phyloP scores from a whole-genome alignment of 768 basidiomycete species.

The Termitomyces sp. region DNA sequence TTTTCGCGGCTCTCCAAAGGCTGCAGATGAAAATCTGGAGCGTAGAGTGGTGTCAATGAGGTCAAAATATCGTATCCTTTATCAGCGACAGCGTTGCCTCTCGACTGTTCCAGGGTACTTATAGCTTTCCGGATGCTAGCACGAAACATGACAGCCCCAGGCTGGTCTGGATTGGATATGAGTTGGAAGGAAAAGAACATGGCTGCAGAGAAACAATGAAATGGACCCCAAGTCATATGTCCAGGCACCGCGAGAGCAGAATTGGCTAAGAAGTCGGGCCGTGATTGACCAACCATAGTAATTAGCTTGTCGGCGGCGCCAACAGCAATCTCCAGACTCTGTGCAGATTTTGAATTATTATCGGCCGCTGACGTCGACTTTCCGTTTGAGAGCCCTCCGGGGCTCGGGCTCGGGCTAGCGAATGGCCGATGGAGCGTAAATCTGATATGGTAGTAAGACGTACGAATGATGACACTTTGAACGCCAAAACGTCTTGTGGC shows the following conservation, averaged over 20 bases:
- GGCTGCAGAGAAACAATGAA: conserved; percentile 80
- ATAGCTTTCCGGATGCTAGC: conserved; percentile 68
- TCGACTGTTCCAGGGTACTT: conserved; percentile 56
- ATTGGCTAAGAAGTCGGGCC: conserved; percentile 70
- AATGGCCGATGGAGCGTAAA: conserved; percentile 82
- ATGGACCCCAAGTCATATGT: conserved; percentile 80
- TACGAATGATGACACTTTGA: conserved; percentile 75
- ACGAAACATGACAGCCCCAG: conserved; percentile 71
- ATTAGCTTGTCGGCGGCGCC: conserved; percentile 74
- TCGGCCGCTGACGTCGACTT: conserved; percentile 27
- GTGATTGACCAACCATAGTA: conserved; percentile 68
- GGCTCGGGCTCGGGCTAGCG: conserved; percentile 33
- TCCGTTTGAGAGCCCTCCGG: conserved; percentile 15
- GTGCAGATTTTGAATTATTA: conserved; percentile 39
- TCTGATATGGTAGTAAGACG: conserved; percentile 75
- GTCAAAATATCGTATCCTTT: conserved; percentile 68
- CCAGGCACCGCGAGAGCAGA: conserved; percentile 68
- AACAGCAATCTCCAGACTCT: conserved; percentile 70
- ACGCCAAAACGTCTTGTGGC: conserved; percentile 65
- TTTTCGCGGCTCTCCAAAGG: conserved; percentile 47
- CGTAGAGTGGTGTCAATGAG: conserved; percentile 69
- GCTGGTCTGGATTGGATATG: conserved; percentile 73
- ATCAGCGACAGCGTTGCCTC: conserved; percentile 63
- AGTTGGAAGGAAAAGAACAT: conserved; percentile 93
- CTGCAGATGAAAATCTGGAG: conserved; percentile 51